Conservation (phyloP, 2,329 filamentous ascomycete genomes). For the Ustilaginoidea virens region DNA sequence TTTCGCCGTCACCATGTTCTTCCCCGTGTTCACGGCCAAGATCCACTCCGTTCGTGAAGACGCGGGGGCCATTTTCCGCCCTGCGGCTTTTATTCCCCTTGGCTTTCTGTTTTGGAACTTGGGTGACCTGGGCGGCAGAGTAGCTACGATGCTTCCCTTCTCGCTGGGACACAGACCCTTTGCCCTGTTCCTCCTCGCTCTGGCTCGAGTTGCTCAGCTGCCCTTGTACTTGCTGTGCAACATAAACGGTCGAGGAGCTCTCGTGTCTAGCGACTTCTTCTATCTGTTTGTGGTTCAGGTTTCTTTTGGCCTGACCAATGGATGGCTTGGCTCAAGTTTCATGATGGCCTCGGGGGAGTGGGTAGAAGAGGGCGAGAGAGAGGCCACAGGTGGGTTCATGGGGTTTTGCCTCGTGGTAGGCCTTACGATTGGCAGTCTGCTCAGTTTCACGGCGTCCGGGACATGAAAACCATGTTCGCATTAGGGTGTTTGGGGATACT, state of each 20-base stretch:
- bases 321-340: conserved; percentile 70
- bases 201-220: conserved; percentile 54
- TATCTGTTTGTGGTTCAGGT: conserved; percentile 76
- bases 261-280: conserved; percentile 68
- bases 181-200: conserved; percentile 49
- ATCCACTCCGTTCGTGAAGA: conserved; percentile 29
- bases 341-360: conserved; percentile 84
- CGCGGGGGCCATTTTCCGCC: conserved; percentile 45
- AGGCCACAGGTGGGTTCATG: conserved; percentile 91
- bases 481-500: too few relatives aligned
- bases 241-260: conserved; percentile 58
- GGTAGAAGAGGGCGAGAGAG: conserved; percentile 69
- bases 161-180: conserved; percentile 47
- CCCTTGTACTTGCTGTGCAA: conserved; percentile 88
- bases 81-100: conserved; percentile 72
- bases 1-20: conserved; percentile 83
- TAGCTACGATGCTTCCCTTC: conserved; percentile 44
- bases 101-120: conserved; percentile 89
- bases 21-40: conserved; percentile 76
- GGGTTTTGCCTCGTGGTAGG: conserved; percentile 76
- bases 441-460: conserved; percentile 63
- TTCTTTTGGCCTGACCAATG: conserved; percentile 71
- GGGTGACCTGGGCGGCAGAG: conserved; percentile 67
- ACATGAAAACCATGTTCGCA: conserved; percentile 7
- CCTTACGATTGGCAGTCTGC: conserved; percentile 67